Base-by-base conservation (phyloP, 2,329 filamentous ascomycete genomes). In the Fusarium globosum region DNA sequence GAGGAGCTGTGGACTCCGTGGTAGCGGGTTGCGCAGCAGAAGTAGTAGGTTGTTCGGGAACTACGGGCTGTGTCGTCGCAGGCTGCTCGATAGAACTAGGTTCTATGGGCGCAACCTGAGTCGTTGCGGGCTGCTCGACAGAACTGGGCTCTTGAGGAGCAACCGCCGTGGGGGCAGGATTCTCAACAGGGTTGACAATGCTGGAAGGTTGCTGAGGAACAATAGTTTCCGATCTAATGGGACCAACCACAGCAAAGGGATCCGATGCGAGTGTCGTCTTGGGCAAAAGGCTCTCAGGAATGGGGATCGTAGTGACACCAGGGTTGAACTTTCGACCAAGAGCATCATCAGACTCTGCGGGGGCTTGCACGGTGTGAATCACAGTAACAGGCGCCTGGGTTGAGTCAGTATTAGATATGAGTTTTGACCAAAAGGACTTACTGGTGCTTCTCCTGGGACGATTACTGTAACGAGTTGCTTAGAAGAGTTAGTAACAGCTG, bases 251-350 rank as follows among this genome's bases (percentile, higher is more conserved):
- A 11, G 65, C 62, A 14, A 74, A 56, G 18, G 77, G 77, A 26
- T 78, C 70, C 3, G 26, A 38, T 43, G 41, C 43, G 36, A 78
- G 68, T n/a, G 79, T 81, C 12, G 80, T 81, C n/a, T 59, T 79
- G 21, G 80, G 79, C 49, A 79, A 65, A 4, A 65, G 63, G 35
- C 76, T 77, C 35, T 71, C 45, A 11, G 74, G 58, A 38, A 81
- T 78, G 26, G 80, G 77, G 43, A 81, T 61, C 23, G 76, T 80
- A 21, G 75, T 75, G n/a, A 82, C 80, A 13, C 80, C 80, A n/a
- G 53, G 58, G 52, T 57, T 46, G 5, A 65, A 41, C 16, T 58
- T 55, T 36, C 38, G 23, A 16, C 60, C 68, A 14, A 62, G 30
- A 21, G 53, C 46, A n/a, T 48, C 63, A n/a, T 69, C 53, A 16